Evolutionary conservation across 1,139 yeast species (phyloP), one percentile per base, ranked within the genome.

Genomic region (Geotrichum klebahnii): DNA sequence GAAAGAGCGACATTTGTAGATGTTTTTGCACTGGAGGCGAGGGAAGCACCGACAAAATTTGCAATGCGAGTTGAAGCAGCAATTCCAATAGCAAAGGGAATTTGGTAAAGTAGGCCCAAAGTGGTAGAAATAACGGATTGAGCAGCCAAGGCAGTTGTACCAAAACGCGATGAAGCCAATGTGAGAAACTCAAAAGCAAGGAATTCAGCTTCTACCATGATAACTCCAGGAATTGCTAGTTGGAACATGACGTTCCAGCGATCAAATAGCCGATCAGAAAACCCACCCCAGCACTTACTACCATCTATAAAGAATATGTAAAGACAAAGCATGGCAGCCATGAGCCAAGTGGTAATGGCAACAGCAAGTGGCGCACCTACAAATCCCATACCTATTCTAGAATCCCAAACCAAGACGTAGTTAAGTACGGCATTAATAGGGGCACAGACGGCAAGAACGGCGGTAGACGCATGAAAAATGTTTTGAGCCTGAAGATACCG

Each of bases 1-100:
- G 69, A 55, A 23, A 87, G 69, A 0, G 90, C 90, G 3, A 84
- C 77, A 52, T 73, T 68, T 1, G 89, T 77, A 1, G 96, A 82
- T 2, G 77, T 69, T 53, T 78, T 75, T 1, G 96, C 96, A 44
- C 76, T 71, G 24, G 69, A 70, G 2, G 80, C 68, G 59, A 86
- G 81, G 46, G 77, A 81, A 0, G 92, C 94, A 3, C 97, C 97
- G 51, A 89, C 78, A 60, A 84, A 87, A 64, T 84, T 87, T 38
- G 96, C 96, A 45, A 88, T 82, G 67, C 97, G 75, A 0, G 96
- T 88, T 0, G 95, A 82, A 0, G 90, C 76, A 0, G 95, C 95
- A 44, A 88, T 88, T 37, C 95, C 83, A 3, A 87, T 79, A 0
- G 96, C 92, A 72, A 89, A 89, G n/a, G 96, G 96, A 12, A 86